Evolutionary conservation across 1,139 yeast genomes (phyloP).

Genomic region (Pichia sp.): DNA sequence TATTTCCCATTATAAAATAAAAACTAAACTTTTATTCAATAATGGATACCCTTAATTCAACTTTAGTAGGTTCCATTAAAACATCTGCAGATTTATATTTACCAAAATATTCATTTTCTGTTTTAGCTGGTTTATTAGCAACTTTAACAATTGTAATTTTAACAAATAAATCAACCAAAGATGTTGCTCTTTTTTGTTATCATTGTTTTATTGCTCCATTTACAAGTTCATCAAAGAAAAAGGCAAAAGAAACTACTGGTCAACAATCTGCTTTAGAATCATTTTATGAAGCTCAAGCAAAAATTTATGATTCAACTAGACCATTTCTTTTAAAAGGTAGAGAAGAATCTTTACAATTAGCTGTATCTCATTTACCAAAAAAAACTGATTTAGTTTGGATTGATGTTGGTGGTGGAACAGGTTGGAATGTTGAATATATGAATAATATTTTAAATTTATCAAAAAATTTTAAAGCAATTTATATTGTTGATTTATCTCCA

Average conservation of each 20-base stretch:
- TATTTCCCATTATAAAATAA: no score
- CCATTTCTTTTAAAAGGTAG: constrained; percentile 62
- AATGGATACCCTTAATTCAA: background rate
- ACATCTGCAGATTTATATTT: background rate
- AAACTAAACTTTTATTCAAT: background rate
- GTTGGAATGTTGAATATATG: constrained; percentile 75
- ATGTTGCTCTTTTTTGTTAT: constrained; percentile 31
- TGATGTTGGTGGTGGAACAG: constrained; percentile 85
- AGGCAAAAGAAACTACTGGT: constrained; percentile 34
- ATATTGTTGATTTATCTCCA: constrained; percentile 70
- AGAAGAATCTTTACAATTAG: constrained; percentile 54
- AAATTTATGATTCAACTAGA: constrained; percentile 66
- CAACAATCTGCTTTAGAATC: constrained; percentile 66
- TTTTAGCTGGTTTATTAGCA: constrained; percentile 3
- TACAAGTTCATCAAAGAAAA: constrained; percentile 36
- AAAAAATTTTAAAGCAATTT: constrained; percentile 54
- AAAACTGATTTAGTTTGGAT: constrained; percentile 60
- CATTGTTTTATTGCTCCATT: constrained; percentile 69
- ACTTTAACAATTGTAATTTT: background rate
- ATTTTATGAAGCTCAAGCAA: constrained; percentile 72
- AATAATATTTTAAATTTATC: constrained; percentile 43
- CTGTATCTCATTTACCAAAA: constrained; percentile 46
- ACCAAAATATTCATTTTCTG: constrained; percentile 4
- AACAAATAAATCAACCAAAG: constrained; percentile 18
- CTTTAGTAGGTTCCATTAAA: background rate